Percentiles rank a stretch among this genome's conserved stretches.
These are phyloP conservation scores for Dendrobium catenatum DNA, from an alignment of 106 monocot species.

Conservation along the genomic window DNA sequence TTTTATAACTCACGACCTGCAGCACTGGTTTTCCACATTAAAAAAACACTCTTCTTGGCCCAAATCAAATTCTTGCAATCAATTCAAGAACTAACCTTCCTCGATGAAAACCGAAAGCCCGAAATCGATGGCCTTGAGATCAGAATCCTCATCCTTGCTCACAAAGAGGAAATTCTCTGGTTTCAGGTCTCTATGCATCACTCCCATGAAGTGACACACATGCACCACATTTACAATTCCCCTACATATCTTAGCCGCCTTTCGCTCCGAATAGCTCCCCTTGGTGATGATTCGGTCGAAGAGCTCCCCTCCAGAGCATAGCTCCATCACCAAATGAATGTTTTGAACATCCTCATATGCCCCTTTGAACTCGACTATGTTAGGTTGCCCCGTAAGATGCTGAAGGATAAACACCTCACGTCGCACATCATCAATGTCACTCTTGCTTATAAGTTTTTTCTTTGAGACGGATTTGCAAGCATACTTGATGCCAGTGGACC, in stretches of 20 bases:
- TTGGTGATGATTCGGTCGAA: constrained; percentile 62
- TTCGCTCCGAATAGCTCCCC: constrained; percentile 45
- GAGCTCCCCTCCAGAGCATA: constrained; percentile 71
- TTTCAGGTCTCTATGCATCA: constrained; percentile 66
- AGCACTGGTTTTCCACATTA: neutral
- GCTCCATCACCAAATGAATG: constrained; percentile 67
- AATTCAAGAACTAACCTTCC: constrained; percentile 32
- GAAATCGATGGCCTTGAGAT: constrained; percentile 60
- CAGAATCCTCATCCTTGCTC: constrained; percentile 35
- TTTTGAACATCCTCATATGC: constrained; percentile 49
- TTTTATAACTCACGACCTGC: too few relatives aligned
- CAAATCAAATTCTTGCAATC: neutral
- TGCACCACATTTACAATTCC: constrained; percentile 57
- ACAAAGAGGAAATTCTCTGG: constrained; percentile 60
- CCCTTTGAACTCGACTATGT: constrained; percentile 59
- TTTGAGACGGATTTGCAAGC: constrained; percentile 70
- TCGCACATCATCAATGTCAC: constrained; percentile 45
- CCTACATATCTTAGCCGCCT: constrained; percentile 40
- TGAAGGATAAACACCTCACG: constrained; percentile 59
- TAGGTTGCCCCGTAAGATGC: constrained; percentile 64
- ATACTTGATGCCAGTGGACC: constrained; percentile 23
- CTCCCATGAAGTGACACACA: constrained; percentile 81
- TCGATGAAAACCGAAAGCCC: constrained; percentile 78
- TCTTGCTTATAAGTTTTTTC: constrained; percentile 30
- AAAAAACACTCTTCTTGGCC: neutral